Conservation (phyloP, 495 filamentous ascomycete species). For the Penicillium bovifimosum region DNA sequence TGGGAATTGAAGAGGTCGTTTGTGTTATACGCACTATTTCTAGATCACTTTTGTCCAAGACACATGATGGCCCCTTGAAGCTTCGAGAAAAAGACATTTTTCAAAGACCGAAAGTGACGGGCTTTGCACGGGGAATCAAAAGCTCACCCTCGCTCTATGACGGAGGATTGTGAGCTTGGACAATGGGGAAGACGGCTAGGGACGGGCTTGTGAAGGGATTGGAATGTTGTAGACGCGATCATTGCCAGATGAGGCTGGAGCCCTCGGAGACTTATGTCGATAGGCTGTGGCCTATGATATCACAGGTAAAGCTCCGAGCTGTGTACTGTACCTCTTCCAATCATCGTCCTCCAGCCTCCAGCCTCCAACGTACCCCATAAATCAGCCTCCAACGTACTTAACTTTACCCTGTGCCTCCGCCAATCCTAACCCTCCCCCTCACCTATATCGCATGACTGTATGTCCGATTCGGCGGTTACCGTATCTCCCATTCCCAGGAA, state of each 20-base stretch:
- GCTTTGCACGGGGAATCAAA: slow-evolving; percentile 6
- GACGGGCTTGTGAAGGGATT: slow-evolving; percentile 6
- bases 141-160: not conserved
- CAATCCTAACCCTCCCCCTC: too few species aligned
- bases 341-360: too few species aligned
- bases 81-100: not conserved
- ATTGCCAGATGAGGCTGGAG: not conserved
- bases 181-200: slow-evolving; percentile 1
- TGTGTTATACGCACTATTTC: not conserved
- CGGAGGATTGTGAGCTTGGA: slow-evolving; percentile 5
- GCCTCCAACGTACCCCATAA: too few species aligned
- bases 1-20: not conserved
- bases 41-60: not conserved
- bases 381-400: too few species aligned
- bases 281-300: slow-evolving; percentile 5
- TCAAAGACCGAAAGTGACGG: slow-evolving; percentile 5
- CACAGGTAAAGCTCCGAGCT: slow-evolving; percentile 2
- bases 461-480: too few species aligned
- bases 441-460: too few species aligned
- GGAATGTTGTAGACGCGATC: slow-evolving; percentile 5
- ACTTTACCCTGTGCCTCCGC: too few species aligned
- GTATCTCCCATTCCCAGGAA: too few species aligned
- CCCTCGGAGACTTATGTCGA: not conserved
- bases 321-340: not conserved
- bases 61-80: not conserved